phyloP scores from a whole-genome alignment of 768 basidiomycete species.

The Filobasidium wieringae region DNA sequence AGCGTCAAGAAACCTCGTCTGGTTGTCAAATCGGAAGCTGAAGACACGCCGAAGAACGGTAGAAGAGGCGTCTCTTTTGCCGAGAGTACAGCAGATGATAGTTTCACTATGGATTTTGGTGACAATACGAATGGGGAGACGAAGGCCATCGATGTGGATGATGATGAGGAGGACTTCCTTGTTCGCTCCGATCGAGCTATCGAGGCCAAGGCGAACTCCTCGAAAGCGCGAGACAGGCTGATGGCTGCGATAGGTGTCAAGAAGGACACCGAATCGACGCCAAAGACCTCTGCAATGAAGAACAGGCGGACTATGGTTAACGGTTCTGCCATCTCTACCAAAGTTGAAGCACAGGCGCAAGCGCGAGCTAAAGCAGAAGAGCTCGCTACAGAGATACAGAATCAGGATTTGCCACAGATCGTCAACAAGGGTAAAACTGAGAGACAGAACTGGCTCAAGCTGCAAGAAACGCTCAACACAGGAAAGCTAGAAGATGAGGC shows the following conservation, averaged over 20 bases:
- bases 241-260: conserved; percentile 6
- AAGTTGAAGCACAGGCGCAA: conserved; percentile 5
- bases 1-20: conserved; percentile 7
- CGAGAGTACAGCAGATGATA: conserved; percentile 25
- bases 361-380: conserved; percentile 16
- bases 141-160: conserved; percentile 23
- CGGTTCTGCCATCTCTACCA: conserved; percentile 9
- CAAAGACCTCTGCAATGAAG: conserved; percentile 1
- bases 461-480: conserved; percentile 11
- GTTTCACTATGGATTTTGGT: conserved; percentile 1
- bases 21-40: not conserved
- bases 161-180: conserved; percentile 31
- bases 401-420: not conserved
- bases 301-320: conserved; percentile 9
- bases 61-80: conserved; percentile 19
- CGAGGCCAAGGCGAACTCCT: not conserved
- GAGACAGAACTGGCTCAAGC: conserved; percentile 15
- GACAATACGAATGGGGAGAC: conserved; percentile 15
- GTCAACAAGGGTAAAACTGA: conserved; percentile 8
- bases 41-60: conserved; percentile 2
- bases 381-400: not conserved
- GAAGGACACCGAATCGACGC: not conserved
- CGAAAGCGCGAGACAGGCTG: conserved; percentile 9
- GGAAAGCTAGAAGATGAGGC: conserved; percentile 4
- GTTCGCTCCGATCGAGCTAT: conserved; percentile 3